Percentiles rank a stretch among this genome's conserved stretches.
These are phyloP conservation scores for Trichoderma orchidacearum DNA, from an alignment of 495 filamentous ascomycete species.

Conservation along the genomic window DNA sequence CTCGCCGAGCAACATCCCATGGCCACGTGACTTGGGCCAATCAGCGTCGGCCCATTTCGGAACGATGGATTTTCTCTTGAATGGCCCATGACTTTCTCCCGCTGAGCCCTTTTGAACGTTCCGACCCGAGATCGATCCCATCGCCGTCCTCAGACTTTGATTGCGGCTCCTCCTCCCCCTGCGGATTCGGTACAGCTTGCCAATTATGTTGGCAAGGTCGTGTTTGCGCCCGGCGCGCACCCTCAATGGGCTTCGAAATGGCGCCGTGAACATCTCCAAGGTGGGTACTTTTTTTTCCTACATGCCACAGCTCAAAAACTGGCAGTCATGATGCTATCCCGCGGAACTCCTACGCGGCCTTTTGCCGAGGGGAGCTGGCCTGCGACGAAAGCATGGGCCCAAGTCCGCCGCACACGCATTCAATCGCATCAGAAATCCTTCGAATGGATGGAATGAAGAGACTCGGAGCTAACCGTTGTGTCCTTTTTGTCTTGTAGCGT, in stretches of 20 bases:
- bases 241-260: slow-evolving; percentile 55
- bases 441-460: not conserved
- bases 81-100: not conserved
- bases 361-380: not conserved
- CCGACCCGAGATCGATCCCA: slow-evolving; percentile 5
- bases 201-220: slow-evolving; percentile 77
- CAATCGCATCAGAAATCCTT: slow-evolving; percentile 1
- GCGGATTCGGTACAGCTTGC: slow-evolving; percentile 33
- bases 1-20: not conserved
- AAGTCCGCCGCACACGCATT: not conserved
- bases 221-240: slow-evolving; percentile 68
- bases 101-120: slow-evolving; percentile 3
- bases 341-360: not conserved
- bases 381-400: not conserved
- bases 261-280: slow-evolving; percentile 43
- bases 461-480: slow-evolving; percentile 15
- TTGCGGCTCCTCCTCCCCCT: slow-evolving; percentile 19
- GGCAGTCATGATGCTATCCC: not conserved
- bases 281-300: too few species aligned
- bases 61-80: slow-evolving; percentile 2
- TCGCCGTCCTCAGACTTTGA: slow-evolving; percentile 18
- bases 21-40: slow-evolving; percentile 4
- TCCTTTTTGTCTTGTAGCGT: slow-evolving; percentile 32
- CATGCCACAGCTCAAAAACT: slow-evolving; percentile 11
- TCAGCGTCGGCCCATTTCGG: slow-evolving; percentile 5